Base-by-base conservation (phyloP, 2,329 filamentous ascomycete genomes). In the Fusarium sp. region DNA sequence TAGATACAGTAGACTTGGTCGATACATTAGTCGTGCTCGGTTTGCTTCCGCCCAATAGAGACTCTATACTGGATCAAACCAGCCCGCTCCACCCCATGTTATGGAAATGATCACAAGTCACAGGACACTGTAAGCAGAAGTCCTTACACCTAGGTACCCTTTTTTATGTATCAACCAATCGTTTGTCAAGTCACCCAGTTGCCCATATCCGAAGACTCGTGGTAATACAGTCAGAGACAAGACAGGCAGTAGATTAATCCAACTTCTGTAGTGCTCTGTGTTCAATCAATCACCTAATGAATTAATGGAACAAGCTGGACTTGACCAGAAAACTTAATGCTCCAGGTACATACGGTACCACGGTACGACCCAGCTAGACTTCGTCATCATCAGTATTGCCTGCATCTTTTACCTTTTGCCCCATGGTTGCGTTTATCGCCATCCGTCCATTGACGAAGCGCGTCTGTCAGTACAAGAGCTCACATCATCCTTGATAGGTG, bases 381-480 rank as follows among this genome's bases (percentile, higher is more conserved):
- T 61, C 68, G 59, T 65, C 68, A 51, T 72, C 68, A 54, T 49
- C 59, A 69, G 32, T 62, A 67, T 66, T 62, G 56, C 66, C 46
- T 66, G 45, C 59, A 56, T 60, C 59, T 68, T 53, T 69, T 61
- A 51, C 64, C 68, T 70, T 60, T 66, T 63, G 46, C 68, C 59
- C 55, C 42, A 70, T 51, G 65, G 46, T 65, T 71, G 68, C 64
- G 64, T 72, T 55, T 70, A 58, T 72, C 69, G 69, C 69, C 69
- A 59, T 69, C 60, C 60, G 47, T 53, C 58, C 64, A 53, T 44
- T 52, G 34, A 63, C 46, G 63, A 60, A 44, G 61, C 56, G 25
- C 29, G 8, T 57, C 58, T 58, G 43, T 61, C 27, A 30, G 40
- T 47, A 47, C 43, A 32, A 27, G 30, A 66, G 44, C 59, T 71